Percentiles rank a stretch among this genome's conserved stretches.
phyloP scores from a whole-genome alignment of 75 land plant genomes.

The Sequoiadendron giganteum region DNA sequence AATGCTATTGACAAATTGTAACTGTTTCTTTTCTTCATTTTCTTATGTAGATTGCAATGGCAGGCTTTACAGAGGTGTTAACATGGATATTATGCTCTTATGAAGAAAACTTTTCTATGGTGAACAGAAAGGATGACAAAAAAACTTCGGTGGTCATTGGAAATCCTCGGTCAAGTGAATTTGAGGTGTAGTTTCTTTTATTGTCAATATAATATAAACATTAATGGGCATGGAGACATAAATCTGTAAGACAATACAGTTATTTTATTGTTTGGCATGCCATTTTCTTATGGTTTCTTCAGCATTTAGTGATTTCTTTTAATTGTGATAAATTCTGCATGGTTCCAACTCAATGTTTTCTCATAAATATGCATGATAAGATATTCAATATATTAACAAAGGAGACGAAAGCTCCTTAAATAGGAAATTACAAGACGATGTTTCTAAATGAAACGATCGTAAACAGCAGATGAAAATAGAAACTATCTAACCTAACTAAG shows the following conservation, averaged over 20 bases:
- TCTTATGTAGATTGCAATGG: conserved; percentile 70
- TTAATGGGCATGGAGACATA: neutral
- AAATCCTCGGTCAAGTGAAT: conserved; percentile 92
- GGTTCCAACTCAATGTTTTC: neutral
- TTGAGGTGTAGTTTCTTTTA: conserved; percentile 63
- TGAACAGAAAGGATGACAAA: conserved; percentile 68
- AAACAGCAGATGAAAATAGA: too few relatives aligned
- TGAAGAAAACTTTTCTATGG: conserved; percentile 73
- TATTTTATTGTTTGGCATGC: neutral
- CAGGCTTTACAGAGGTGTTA: conserved; percentile 88
- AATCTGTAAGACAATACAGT: neutral
- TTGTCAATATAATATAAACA: neutral
- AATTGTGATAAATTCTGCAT: neutral
- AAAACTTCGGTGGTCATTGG: conserved; percentile 77
- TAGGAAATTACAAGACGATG: too few relatives aligned
- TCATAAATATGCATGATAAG: neutral
- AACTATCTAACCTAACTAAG: too few relatives aligned
- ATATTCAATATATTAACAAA: too few relatives aligned
- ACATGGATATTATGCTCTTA: conserved; percentile 82
- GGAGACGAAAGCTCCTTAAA: too few relatives aligned
- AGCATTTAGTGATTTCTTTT: neutral
- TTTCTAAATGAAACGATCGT: too few relatives aligned
- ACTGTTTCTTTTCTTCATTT: neutral
- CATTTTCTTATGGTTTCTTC: neutral
- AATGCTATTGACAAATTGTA: neutral